Evolutionary conservation across 1,139 yeast genomes (phyloP).

Genomic region (Geotrichum restrictum): DNA sequence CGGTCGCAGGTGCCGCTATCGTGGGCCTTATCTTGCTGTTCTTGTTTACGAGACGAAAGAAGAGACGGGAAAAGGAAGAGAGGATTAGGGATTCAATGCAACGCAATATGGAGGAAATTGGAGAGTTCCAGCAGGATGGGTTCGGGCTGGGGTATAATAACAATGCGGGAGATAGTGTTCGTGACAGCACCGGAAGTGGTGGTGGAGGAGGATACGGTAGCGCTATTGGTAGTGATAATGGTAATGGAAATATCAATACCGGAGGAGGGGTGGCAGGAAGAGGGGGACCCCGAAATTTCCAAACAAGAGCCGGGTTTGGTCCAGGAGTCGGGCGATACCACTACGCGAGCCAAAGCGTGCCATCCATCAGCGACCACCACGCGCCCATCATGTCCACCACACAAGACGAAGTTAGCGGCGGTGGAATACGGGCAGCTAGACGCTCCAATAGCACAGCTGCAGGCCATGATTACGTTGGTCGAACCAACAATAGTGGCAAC

Average conservation of each 20-base stretch:
- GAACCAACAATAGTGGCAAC: not conserved
- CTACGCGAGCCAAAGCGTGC: constrained; percentile 8
- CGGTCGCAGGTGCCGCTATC: constrained; percentile 40
- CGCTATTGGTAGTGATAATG: not conserved
- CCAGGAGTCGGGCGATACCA: not conserved
- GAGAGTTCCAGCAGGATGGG: not conserved
- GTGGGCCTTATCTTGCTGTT: constrained; percentile 28
- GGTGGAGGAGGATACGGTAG: not conserved
- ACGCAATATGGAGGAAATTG: not conserved
- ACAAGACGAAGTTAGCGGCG: not conserved
- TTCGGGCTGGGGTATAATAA: not conserved
- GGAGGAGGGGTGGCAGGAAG: not conserved
- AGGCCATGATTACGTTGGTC: not conserved
- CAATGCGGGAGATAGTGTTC: not conserved
- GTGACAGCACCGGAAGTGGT: no score
- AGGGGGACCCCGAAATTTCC: no score
- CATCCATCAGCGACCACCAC: constrained; percentile 18
- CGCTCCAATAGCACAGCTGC: no score
- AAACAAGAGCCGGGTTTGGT: not conserved
- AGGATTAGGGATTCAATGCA: not conserved
- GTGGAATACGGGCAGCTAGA: no score
- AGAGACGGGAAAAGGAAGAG: not conserved
- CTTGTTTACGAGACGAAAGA: constrained; percentile 22
- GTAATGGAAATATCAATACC: not conserved
- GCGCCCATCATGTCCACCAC: constrained; percentile 15